phyloP scores from a whole-genome alignment of 805 yeast species.

The Diddensiella caesifluorescens region DNA sequence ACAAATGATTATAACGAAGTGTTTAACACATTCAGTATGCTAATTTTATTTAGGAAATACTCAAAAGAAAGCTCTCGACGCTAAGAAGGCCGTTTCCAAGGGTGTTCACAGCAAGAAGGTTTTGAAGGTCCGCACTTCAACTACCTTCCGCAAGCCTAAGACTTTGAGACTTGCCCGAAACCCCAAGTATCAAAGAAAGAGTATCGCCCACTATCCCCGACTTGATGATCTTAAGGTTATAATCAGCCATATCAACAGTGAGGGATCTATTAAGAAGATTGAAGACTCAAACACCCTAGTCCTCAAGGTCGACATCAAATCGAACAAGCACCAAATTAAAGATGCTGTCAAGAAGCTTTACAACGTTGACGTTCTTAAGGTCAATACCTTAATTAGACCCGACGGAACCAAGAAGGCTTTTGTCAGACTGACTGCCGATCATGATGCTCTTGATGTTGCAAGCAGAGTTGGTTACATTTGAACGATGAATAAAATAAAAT shows the following conservation, averaged over 20 bases:
- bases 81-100: constrained; percentile 98
- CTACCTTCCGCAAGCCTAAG: constrained; percentile 97
- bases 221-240: constrained; percentile 92
- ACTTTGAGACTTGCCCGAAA: constrained; percentile 88
- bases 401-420: constrained; percentile 99
- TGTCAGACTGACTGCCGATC: constrained; percentile 97
- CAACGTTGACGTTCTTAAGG: constrained; percentile 89
- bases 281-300: constrained; percentile 99
- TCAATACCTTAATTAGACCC: constrained; percentile 97
- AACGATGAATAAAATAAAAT: constrained; percentile 24
- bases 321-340: constrained; percentile 99
- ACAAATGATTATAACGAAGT: no score
- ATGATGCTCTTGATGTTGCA: constrained; percentile 99
- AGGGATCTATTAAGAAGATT: constrained; percentile 98
- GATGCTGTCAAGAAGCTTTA: constrained; percentile 96
- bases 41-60: constrained; percentile 25
- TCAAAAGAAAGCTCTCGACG: constrained; percentile 81
- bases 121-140: constrained; percentile 86
- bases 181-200: constrained; percentile 92
- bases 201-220: constrained; percentile 97
- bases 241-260: constrained; percentile 92
- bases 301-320: constrained; percentile 93
- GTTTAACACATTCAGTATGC: no score
- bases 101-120: constrained; percentile 92
- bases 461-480: constrained; percentile 99